phyloP scores from a whole-genome alignment of 2,329 filamentous ascomycete species.

The Penicillium hesseltinei region DNA sequence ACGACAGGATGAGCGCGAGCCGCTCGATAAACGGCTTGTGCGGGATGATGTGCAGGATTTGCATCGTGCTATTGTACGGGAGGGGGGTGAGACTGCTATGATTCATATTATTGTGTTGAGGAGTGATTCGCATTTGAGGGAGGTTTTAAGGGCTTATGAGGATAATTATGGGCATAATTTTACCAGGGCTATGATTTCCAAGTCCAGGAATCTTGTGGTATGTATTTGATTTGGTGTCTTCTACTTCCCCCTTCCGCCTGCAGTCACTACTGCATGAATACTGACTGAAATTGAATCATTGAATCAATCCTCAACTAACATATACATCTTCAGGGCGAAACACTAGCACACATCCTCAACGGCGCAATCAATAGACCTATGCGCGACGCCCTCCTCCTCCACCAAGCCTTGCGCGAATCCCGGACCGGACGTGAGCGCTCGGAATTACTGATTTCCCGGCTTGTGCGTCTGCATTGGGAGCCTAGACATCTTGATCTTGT shows the following conservation, averaged over 20 bases:
- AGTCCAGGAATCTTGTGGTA: constrained; percentile 90
- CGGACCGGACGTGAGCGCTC: constrained; percentile 70
- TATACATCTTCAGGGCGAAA: constrained; percentile 70
- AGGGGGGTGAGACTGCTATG: constrained; percentile 85
- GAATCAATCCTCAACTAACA: constrained; percentile 5
- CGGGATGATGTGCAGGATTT: constrained; percentile 71
- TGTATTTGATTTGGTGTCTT: constrained; percentile 42
- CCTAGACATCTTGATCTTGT: constrained; percentile 74
- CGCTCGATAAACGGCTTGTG: constrained; percentile 60
- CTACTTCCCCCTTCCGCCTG: background rate
- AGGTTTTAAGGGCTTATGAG: constrained; percentile 77
- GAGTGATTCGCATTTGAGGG: constrained; percentile 76
- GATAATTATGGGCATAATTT: constrained; percentile 74
- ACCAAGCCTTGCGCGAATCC: constrained; percentile 80
- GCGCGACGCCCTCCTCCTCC: constrained; percentile 83
- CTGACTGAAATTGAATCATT: background rate
- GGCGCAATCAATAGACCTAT: constrained; percentile 94
- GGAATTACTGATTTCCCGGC: constrained; percentile 80
- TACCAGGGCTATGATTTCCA: constrained; percentile 79
- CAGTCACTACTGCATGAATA: background rate
- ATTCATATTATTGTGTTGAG: constrained; percentile 77
- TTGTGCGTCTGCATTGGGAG: constrained; percentile 93
- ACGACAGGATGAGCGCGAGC: constrained; percentile 77
- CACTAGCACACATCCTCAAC: constrained; percentile 92
- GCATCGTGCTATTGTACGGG: constrained; percentile 64